Evolutionary conservation across 805 yeast genomes (phyloP), one percentile per base, ranked within the genome.

Genomic region (Debaryomyces castellii): DNA sequence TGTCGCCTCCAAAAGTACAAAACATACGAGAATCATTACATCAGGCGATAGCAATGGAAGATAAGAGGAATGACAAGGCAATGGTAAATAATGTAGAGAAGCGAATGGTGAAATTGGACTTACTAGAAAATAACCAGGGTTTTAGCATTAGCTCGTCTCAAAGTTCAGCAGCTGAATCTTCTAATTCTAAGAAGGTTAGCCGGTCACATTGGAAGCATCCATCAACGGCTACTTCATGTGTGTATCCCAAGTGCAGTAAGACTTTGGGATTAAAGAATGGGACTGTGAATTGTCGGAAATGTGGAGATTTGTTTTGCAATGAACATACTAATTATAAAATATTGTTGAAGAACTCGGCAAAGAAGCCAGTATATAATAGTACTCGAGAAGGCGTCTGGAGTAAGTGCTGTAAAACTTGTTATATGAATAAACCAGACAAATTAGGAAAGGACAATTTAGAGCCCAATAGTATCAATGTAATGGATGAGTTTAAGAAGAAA

Each of bases 301-400:
- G 96, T 66, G 96, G 96, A 0, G 57, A 70, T 21, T 60, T 89
- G 14, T 88, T 65, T 58, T 89, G 97, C 60, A 76, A 76, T 48
- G 63, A 60, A 23, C 96, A 90, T 64, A 71, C 89, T 3, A 59
- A 67, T 42, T 82, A 72, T 53, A 69, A 74, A 43, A 73, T 81
- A 38, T 78, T 74, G 54, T 64, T 89, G 14, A 63, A 77, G 48
- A 54, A 62, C n/a, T 81, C 85, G 0, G 52, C 67, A 8, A 68
- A 78, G 0, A 44, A 49, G 0, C 67, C 73, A 1, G 54, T 53
- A 21, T 69, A 66, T 52, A 63, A 59, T 38, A 40, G 57, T 21
- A 40, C 45, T 5, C 39, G 46, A 21, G 51, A 61, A 41, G 92
- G 94, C 0, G 62, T 71, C n/a, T 85, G 91, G 92, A 68, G 81